These are phyloP conservation scores for Conticribra guillardii DNA, from an alignment of 108 stramenopile genomes.

Conservation along the genomic window DNA sequence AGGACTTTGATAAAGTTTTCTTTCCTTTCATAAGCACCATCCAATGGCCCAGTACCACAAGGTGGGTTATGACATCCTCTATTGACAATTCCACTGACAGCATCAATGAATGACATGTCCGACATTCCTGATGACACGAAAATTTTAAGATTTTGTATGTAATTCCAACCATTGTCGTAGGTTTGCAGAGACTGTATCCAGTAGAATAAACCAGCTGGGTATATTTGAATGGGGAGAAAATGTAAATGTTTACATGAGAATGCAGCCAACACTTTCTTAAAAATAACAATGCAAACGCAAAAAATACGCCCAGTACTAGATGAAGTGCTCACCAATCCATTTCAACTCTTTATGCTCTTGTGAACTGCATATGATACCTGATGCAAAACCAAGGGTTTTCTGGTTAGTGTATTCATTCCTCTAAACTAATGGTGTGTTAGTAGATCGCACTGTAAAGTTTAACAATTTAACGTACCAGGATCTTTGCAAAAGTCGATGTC, in stretches of 20 bases:
- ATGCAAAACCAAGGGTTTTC: too few species aligned
- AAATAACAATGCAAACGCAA: background rate
- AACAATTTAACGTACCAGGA: conserved; percentile 9
- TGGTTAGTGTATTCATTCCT: too few species aligned
- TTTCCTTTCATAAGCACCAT: conserved; percentile 40
- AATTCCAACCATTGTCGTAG: conserved; percentile 43
- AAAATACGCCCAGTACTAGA: background rate
- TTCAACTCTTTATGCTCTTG: conserved; percentile 36
- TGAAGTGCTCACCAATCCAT: conserved; percentile 35
- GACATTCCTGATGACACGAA: conserved; percentile 32
- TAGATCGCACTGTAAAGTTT: too few species aligned
- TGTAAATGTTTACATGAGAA: background rate
- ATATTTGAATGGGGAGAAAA: background rate
- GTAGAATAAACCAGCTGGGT: conserved; percentile 41
- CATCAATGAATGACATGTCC: conserved; percentile 41
- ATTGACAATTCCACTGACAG: conserved; percentile 41
- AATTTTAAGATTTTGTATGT: conserved; percentile 29
- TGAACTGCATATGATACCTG: conserved; percentile 10
- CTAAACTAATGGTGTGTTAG: too few species aligned
- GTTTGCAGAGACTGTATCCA: conserved; percentile 37
- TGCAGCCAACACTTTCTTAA: background rate
- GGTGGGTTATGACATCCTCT: conserved; percentile 1
- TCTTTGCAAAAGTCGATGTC: conserved; percentile 45
- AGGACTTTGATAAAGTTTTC: conserved; percentile 42
- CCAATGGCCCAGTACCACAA: conserved; percentile 21